Evolutionary conservation across 306 rosid species (phyloP), one percentile per base, ranked within the genome.

Genomic region (Dalbergia oliveri): DNA sequence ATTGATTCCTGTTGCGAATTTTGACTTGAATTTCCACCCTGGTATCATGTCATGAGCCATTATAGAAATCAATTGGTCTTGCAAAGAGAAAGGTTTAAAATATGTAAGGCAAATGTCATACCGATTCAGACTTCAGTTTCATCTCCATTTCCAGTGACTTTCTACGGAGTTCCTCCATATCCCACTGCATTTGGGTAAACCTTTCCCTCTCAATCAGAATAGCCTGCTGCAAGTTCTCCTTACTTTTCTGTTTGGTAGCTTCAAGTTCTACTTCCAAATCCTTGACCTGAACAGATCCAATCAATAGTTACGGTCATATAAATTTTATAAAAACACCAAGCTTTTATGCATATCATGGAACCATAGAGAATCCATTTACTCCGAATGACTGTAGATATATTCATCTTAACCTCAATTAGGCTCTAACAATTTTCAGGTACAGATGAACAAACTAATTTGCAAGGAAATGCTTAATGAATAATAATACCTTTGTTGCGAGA

Each of bases 241-340:
- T 93, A 80, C 91, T 88, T 82, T 87, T 96, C 80, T 90, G 97
- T 76, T 82, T 89, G 79, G 85, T 90, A 69, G 91, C 84, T 85
- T 91, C 98, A 56, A 93, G 91, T 86, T 96, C 99, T 68, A 83
- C 97, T 85, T 96, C 99, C 89, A 96, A 89, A 92, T 96, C 98
- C 90, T 91, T 96, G 66, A 93, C 97, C 99, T 96, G 94, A 62
- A 86, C 73, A 88, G 60, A 82, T 84, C 64, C 85, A 81, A 70
- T 81, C 41, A 72, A 15, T 68, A 68, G 14, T 75, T 66, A 54
- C 59, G 76, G 45, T 82, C 23, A 69, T 71, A 14, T 59, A 68
- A 37, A 57, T 26, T 71, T 19, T 60, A 75, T n/a, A 59, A 75
- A 57, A 45, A 64, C 44, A 21, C 7, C 11, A 59, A 75, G 73